phyloP scores from a whole-genome alignment of 805 yeast genomes.

The Wickerhamiella nectarea region DNA sequence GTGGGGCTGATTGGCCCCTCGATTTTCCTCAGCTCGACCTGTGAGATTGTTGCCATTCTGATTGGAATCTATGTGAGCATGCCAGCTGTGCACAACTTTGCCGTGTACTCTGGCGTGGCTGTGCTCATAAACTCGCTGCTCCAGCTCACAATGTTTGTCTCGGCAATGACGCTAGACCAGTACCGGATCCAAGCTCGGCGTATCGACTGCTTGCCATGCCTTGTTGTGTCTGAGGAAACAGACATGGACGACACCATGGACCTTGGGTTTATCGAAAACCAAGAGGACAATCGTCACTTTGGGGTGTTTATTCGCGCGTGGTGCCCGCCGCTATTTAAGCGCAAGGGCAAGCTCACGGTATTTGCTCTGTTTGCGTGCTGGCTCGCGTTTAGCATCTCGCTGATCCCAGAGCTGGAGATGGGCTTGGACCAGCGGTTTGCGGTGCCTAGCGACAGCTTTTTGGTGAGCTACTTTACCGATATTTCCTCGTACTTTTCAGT shows the following conservation, averaged over 20 bases:
- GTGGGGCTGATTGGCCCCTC: slow-evolving; percentile 76
- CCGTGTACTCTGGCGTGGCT: slow-evolving; percentile 80
- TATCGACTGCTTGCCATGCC: slow-evolving; percentile 49
- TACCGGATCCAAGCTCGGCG: slow-evolving; percentile 43
- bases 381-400: slow-evolving; percentile 53
- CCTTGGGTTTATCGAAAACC: slow-evolving; percentile 12
- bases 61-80: slow-evolving; percentile 71
- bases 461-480: slow-evolving; percentile 69
- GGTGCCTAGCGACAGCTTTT: slow-evolving; percentile 67
- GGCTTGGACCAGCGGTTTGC: slow-evolving; percentile 90
- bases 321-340: slow-evolving; percentile 45
- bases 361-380: slow-evolving; percentile 43
- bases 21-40: slow-evolving; percentile 57
- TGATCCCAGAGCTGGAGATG: slow-evolving; percentile 53
- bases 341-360: slow-evolving; percentile 35
- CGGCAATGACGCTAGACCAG: slow-evolving; percentile 59
- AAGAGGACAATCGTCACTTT: slow-evolving; percentile 24
- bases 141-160: slow-evolving; percentile 70
- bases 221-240: slow-evolving; percentile 18
- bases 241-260: slow-evolving; percentile 10
- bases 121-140: slow-evolving; percentile 59
- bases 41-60: slow-evolving; percentile 68
- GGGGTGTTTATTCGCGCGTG: slow-evolving; percentile 35
- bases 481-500: slow-evolving; percentile 58
- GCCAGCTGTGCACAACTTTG: slow-evolving; percentile 96